Percentiles rank a stretch among this genome's conserved stretches.
Conservation (phyloP, 2,329 filamentous ascomycete species). For the Tympanopsis confertula region DNA sequence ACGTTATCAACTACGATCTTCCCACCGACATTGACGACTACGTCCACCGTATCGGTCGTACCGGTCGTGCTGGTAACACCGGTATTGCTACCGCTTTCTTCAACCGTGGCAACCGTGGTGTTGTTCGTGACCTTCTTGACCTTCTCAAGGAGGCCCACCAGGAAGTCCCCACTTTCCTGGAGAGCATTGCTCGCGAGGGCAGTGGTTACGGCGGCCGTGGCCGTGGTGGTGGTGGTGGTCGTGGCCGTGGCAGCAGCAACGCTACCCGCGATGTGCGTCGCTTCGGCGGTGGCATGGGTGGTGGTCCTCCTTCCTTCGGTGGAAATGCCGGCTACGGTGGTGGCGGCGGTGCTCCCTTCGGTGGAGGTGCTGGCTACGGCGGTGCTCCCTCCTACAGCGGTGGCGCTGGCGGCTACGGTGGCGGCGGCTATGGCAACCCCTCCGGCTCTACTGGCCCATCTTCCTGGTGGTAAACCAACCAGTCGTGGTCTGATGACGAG, state of each 20-base stretch:
- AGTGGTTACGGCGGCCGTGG: slow-evolving; percentile 56
- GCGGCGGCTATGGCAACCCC: slow-evolving; percentile 31
- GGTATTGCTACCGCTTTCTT: slow-evolving; percentile 98
- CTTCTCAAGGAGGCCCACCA: slow-evolving; percentile 98
- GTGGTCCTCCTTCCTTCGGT: slow-evolving; percentile 30
- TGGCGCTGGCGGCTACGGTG: slow-evolving; percentile 14
- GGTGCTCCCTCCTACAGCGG: slow-evolving; percentile 12
- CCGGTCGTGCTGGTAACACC: slow-evolving; percentile 96
- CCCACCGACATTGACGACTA: slow-evolving; percentile 98
- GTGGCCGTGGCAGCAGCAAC: slow-evolving; percentile 51
- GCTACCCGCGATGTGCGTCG: slow-evolving; percentile 87
- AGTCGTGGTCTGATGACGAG: slow-evolving; percentile 23
- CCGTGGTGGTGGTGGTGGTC: slow-evolving; percentile 55
- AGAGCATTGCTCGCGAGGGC: slow-evolving; percentile 92
- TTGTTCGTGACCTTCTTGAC: slow-evolving; percentile 93
- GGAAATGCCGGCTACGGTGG: slow-evolving; percentile 22
- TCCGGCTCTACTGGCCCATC: slow-evolving; percentile 33
- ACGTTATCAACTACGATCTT: slow-evolving; percentile 99
- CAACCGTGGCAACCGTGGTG: slow-evolving; percentile 97
- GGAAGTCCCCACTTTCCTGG: slow-evolving; percentile 84
- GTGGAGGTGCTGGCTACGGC: slow-evolving; percentile 29
- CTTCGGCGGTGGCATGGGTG: slow-evolving; percentile 45
- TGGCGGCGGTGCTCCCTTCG: slow-evolving; percentile 18
- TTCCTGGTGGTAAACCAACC: slow-evolving; percentile 33
- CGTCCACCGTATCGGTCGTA: slow-evolving; percentile 98